phyloP scores from a whole-genome alignment of 352 stramenopile species.

The Globisporangium okanoganense region DNA sequence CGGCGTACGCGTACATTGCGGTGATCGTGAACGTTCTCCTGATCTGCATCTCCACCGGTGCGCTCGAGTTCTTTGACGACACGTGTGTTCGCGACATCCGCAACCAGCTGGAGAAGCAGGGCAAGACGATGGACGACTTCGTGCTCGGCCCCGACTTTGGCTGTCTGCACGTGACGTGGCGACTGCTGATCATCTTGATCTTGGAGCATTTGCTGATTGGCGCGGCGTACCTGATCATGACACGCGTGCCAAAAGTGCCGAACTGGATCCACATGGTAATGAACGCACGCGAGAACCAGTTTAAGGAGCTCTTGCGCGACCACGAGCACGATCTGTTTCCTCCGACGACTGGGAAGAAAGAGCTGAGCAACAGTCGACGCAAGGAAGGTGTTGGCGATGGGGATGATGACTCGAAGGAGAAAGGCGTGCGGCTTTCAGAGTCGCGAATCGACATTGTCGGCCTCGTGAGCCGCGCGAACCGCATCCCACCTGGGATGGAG shows the following conservation, averaged over 20 bases:
- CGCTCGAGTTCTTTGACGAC: constrained; percentile 64
- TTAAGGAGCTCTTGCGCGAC: constrained; percentile 50
- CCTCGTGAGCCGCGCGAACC: constrained; percentile 10
- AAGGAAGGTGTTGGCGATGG: not conserved
- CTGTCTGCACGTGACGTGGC: constrained; percentile 58
- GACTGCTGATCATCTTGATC: constrained; percentile 51
- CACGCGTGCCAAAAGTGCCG: constrained; percentile 44
- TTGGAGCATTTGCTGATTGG: constrained; percentile 55
- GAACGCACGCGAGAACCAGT: constrained; percentile 53
- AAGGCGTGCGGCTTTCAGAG: constrained; percentile 24
- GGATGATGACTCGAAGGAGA: constrained; percentile 13
- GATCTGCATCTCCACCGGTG: constrained; percentile 69
- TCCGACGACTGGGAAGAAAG: constrained; percentile 3
- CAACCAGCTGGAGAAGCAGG: constrained; percentile 51
- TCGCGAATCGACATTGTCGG: constrained; percentile 22
- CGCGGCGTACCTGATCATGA: constrained; percentile 51
- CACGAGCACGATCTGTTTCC: constrained; percentile 52
- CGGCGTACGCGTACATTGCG: constrained; percentile 52
- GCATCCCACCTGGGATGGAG: constrained; percentile 1
- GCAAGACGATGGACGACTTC: constrained; percentile 66
- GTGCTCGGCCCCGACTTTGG: constrained; percentile 60
- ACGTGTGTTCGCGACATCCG: constrained; percentile 51
- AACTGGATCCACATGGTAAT: constrained; percentile 51
- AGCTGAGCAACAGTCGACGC: not conserved
- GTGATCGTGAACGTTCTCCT: constrained; percentile 72